Percentiles rank a stretch among this genome's conserved stretches.
phyloP scores from a whole-genome alignment of 305 asterid genomes.

The Caryopteris hybrid region DNA sequence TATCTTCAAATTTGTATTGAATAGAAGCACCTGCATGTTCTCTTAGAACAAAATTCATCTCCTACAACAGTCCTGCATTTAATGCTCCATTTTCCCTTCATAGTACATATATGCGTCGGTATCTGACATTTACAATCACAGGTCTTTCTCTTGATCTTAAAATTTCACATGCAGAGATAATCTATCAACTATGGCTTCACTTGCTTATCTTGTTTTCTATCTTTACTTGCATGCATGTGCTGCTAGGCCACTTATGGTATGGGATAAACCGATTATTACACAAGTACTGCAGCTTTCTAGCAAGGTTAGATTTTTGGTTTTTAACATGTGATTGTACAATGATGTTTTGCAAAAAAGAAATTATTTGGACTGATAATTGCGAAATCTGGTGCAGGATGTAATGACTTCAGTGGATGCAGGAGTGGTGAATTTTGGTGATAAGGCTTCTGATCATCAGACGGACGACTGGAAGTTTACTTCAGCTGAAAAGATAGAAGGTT shows the following conservation, averaged over 20 bases:
- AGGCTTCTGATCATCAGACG: neutral
- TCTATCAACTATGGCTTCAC: conserved; percentile 25
- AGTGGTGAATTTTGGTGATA: neutral
- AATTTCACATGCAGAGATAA: neutral
- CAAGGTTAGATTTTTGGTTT: conserved; percentile 34
- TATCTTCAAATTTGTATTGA: conserved; percentile 35
- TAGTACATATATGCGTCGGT: conserved; percentile 15
- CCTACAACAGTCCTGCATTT: conserved; percentile 43
- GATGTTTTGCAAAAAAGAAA: no score
- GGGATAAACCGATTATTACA: conserved; percentile 2
- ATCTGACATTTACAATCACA: conserved; percentile 2
- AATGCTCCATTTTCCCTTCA: conserved; percentile 35
- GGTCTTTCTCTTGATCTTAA: neutral
- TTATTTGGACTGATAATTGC: neutral
- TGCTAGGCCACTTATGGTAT: conserved; percentile 34
- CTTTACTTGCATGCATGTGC: conserved; percentile 52
- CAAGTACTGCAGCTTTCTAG: conserved; percentile 11
- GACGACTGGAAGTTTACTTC: conserved; percentile 4
- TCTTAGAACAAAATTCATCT: conserved; percentile 33
- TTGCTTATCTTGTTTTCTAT: conserved; percentile 31
- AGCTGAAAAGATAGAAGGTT: conserved; percentile 29
- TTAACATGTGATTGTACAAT: no score
- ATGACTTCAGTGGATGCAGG: neutral
- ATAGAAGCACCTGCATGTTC: conserved; percentile 65
- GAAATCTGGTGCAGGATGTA: conserved; percentile 22